Evolutionary conservation across 2,329 filamentous ascomycete genomes (phyloP), one percentile per base, ranked within the genome.

Genomic region (Diaporthe caulivora): DNA sequence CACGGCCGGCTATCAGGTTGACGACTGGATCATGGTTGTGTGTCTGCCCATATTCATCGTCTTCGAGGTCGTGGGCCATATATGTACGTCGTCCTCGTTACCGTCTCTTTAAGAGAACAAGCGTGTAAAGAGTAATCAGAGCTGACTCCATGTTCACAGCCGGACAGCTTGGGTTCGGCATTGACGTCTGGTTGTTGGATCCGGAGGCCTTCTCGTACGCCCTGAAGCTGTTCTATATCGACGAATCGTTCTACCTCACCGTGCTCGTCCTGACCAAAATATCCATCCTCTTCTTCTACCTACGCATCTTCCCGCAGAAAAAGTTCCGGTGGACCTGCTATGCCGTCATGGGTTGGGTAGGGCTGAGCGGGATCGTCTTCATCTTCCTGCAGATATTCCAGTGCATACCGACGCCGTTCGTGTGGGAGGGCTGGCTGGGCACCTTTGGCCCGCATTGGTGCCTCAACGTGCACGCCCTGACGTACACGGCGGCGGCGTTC

Each of bases 21-120:
- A 86, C 62, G 85, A 86, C 74, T 84, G 82, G 75, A 76, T 85
- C 24, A 82, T 85, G 78, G 75, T 82, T 6, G 75, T 29, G 15
- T 65, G 31, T 73, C 72, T 74, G 21, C 40, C 44, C 5, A 31
- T 83, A 0, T 84, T 79, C 58, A 62, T 80, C 6, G 72, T 76
- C 0, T 83, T 84, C 62, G 75, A 83, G 1, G 72, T 78, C 1
- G 37, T 83, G 2, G 81, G 82, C 1, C 79, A 81, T 34, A 78
- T 79, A n/a, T 77, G 82, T 82, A 74, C 24, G 80, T 73, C 5
- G 44, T 9, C 21, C 6, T 1, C 13, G 5, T 8, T 6, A 2
- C 37, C 37, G 13, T 2, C 11, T 3, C 7, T 15, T 53, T n/a
- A 34, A n/a, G 21, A 31, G 42, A n/a, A 18, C 11, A 64, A 29